Evolutionary conservation across 129 eudicot genomes (phyloP), one percentile per base, ranked within the genome.

Genomic region (Sambucus nigra): DNA sequence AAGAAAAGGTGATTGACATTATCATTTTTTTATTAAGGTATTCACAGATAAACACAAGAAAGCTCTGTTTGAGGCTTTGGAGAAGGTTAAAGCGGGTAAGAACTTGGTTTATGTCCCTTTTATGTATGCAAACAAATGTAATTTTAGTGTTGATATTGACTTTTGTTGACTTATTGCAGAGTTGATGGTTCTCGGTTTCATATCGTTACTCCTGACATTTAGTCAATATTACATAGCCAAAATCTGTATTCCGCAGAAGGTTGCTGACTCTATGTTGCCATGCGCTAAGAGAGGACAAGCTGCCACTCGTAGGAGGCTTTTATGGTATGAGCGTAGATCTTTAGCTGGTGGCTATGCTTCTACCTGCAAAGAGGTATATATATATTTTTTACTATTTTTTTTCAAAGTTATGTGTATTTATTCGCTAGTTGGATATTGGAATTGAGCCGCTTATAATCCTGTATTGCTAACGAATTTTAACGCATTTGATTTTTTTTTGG

Each of bases 101-200:
- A 38, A 31, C 28, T 2, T 10, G 0, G 13, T 22, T 35, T 44
- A 8, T 50, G 35, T 55, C 62, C 50, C 22, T 39, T 10, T 46
- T 8, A 35, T 35, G n/a, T 51, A 33, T 18, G 14, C 1, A 7
- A 9, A 9, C 14, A 24, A 20, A 2, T 27, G 14, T 39, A 48
- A 32, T 16, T 5, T 16, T 33, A 13, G 50, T 4, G 18, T 18
- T 41, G 40, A 6, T 25, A 54, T 22, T 52, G n/a, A 38, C 1
- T 51, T 38, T 35, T 11, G 29, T 51, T 16, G 20, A 55, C 39
- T 55, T 53, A 33, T 46, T 66, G 80, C 79, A 88, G 97, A 88
- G 65, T 65, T 88, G 85, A 88, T 88, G 97, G 62, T 89, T 70
- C 72, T 89, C 3, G 97, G 97, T 22, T 84, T 84, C 72, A 89